A percentile compares a stretch with the other conserved stretches of the same genome.
These are phyloP conservation scores for Nicotiana benthamiana DNA, from an alignment of 257 asterid species.

Conservation along the genomic window DNA sequence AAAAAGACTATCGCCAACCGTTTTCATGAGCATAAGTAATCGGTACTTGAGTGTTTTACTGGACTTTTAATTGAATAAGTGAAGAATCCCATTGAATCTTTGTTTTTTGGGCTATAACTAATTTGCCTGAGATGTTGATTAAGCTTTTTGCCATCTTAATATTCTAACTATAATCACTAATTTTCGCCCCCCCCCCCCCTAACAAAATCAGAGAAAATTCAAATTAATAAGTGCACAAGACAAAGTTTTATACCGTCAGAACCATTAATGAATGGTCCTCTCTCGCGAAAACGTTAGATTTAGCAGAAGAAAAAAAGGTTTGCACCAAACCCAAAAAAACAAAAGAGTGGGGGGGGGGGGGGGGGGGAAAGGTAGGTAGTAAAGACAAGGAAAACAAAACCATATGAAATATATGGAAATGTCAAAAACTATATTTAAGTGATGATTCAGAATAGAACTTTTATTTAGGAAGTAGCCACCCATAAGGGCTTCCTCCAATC, in stretches of 20 bases:
- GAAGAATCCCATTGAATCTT: neutral
- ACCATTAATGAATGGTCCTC: neutral
- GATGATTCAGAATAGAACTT: slow-evolving; percentile 8
- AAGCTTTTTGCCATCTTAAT: neutral
- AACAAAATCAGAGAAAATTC: neutral
- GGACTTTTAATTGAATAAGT: neutral
- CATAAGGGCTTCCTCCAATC: slow-evolving; percentile 51
- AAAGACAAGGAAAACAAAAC: neutral
- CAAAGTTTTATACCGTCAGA: neutral
- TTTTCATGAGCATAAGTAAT: neutral
- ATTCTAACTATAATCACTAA: neutral
- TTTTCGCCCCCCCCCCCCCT: neutral
- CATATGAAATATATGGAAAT: neutral
- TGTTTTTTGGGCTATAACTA: neutral
- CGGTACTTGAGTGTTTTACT: neutral
- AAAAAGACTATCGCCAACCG: too few species aligned
- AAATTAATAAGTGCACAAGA: neutral
- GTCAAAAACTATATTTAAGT: neutral
- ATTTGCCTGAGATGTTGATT: neutral
- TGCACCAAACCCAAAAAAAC: neutral
- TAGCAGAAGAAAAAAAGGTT: neutral
- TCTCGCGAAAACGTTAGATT: neutral
- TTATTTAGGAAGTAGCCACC: slow-evolving; percentile 26
- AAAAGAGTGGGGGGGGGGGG: too few species aligned
- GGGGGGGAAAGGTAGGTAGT: neutral